Conservation (phyloP, 768 basidiomycete genomes). For the Ramaria sp. region DNA sequence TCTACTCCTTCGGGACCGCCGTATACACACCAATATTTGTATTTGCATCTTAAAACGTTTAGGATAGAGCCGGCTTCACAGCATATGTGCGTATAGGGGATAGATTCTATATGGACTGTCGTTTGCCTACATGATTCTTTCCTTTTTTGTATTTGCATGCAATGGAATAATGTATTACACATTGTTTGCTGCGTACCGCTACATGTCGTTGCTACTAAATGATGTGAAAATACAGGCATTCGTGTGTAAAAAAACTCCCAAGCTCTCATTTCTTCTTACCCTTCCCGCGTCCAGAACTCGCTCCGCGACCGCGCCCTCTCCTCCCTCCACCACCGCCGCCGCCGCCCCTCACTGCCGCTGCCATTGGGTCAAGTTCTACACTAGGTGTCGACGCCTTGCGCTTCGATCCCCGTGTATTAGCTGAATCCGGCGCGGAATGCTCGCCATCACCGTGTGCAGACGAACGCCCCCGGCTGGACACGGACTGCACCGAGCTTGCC, state of each 20-base stretch:
- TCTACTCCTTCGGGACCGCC: too few species aligned
- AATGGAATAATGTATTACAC: not conserved
- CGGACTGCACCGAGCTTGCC: slow-evolving; percentile 25
- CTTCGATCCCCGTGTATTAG: slow-evolving; percentile 24
- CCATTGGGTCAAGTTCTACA: slow-evolving; percentile 29
- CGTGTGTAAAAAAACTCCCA: not conserved
- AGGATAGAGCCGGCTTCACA: too few species aligned
- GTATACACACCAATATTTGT: too few species aligned
- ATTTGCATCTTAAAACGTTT: too few species aligned
- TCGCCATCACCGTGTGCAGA: slow-evolving; percentile 31
- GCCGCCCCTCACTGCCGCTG: slow-evolving; percentile 28
- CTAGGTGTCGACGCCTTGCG: slow-evolving; percentile 32
- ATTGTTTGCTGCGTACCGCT: too few species aligned
- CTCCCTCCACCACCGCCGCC: slow-evolving; percentile 26
- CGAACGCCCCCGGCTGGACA: slow-evolving; percentile 24
- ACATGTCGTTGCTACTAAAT: too few species aligned
- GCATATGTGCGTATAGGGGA: too few species aligned
- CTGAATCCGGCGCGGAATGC: not conserved
- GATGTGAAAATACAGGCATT: too few species aligned
- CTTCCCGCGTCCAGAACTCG: slow-evolving; percentile 24
- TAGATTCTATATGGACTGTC: too few species aligned
- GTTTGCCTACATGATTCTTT: not conserved
- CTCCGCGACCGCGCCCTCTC: slow-evolving; percentile 26
- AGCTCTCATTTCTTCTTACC: slow-evolving; percentile 10
- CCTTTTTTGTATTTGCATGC: not conserved